Conservation (phyloP, 257 asterid genomes). For the Petunia secreta region DNA sequence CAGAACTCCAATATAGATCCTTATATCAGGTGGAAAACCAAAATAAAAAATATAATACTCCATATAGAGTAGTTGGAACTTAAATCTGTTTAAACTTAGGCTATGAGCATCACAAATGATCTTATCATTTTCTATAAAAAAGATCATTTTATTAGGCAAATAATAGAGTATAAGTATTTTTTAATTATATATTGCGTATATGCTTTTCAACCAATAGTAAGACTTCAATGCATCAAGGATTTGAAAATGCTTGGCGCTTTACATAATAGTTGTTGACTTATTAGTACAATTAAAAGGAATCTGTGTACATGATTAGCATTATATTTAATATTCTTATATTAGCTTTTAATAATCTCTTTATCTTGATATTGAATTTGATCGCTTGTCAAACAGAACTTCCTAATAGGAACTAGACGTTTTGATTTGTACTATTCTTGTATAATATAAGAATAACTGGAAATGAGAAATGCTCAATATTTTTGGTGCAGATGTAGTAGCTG, state of each 20-base stretch:
- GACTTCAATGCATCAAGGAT: not conserved
- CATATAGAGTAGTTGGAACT: too few species aligned
- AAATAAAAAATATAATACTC: too few species aligned
- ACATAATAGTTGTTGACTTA: slow-evolving; percentile 10
- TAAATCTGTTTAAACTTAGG: not conserved
- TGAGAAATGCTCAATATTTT: too few species aligned
- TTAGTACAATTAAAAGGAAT: not conserved
- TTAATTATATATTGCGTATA: not conserved
- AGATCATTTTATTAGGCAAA: not conserved
- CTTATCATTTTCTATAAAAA: not conserved
- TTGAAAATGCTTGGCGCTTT: not conserved
- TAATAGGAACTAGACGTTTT: not conserved
- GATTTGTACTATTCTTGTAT: not conserved
- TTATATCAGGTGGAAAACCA: too few species aligned
- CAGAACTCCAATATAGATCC: too few species aligned
- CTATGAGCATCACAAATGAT: not conserved
- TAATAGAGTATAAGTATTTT: not conserved
- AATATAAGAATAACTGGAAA: not conserved
- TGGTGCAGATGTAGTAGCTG: too few species aligned
- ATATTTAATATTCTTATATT: not conserved
- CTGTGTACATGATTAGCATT: not conserved
- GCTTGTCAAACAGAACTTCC: slow-evolving; percentile 5
- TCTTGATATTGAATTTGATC: not conserved
- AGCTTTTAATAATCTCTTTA: not conserved
- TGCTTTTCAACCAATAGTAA: not conserved